Evolutionary conservation across 1,284 basidiomycete species (phyloP), one percentile per base, ranked within the genome.

Genomic region (Golubevia pallescens): DNA sequence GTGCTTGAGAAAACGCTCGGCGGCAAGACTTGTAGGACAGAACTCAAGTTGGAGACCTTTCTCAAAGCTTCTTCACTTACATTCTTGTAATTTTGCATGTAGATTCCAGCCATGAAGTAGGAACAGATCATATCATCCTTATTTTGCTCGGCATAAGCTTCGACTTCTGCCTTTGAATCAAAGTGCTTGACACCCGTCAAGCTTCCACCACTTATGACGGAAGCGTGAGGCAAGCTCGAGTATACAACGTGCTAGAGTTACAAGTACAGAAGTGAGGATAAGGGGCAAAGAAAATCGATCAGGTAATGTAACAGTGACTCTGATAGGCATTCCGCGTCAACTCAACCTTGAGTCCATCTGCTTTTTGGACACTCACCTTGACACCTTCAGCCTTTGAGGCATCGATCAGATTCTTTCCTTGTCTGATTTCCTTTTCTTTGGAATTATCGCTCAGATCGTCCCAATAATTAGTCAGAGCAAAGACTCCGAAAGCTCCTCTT

Each of bases 391-490:
- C 48, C 57, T 69, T 58, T 8, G 66, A 64, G 6, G 70, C 72
- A 38, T 74, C 70, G 24, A 66, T 67, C n/a, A 72, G 63, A 63
- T 62, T 63, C 53, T 65, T 65, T 21, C 70, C 72, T 14, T 72
- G 70, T 51, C 65, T 63, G 20, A 73, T 67, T 57, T 74, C 72
- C 57, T 66, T 67, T 19, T 57, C 62, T 24, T 58, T 62, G 51
- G 64, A 62, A 38, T 5, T 4, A 38, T 38, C 10, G 34, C 10
- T 38, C 56, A 57, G 61, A 32, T 59, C 38, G 51, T 67, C 63
- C 66, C 70, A 74, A n/a, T 65, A 72, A 66, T 74, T 72, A 62
- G 72, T 74, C 24, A 73, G 66, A 32, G 64, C 67, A 58, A 69
- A 72, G 20, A 72, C 72, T 8, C 63, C 66, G 24, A 68, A 51